Percentiles rank a stretch among this genome's conserved stretches.
Conservation (phyloP, 768 basidiomycete species). For the Mycena albidolilacea region DNA sequence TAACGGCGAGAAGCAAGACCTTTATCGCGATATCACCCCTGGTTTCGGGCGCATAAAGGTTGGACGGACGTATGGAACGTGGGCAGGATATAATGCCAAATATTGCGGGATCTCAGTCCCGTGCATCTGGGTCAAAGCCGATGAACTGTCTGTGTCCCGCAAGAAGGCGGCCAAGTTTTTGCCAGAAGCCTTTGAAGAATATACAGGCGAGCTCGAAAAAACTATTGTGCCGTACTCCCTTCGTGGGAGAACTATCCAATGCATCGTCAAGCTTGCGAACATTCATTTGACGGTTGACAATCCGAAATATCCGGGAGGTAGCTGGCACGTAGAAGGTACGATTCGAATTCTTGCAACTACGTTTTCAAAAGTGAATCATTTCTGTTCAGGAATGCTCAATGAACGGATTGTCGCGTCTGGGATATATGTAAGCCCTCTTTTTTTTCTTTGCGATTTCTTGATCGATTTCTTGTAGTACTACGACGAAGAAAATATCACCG, state of each 20-base stretch:
- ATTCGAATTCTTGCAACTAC: not conserved
- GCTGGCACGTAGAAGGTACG: slow-evolving; percentile 52
- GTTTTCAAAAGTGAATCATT: not conserved
- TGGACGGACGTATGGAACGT: not conserved
- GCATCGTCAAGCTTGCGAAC: slow-evolving; percentile 55
- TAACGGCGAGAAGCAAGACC: slow-evolving; percentile 32
- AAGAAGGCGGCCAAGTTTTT: slow-evolving; percentile 18
- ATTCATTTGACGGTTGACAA: slow-evolving; percentile 49
- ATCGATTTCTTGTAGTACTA: slow-evolving; percentile 44
- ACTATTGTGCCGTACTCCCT: slow-evolving; percentile 32
- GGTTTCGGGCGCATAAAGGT: slow-evolving; percentile 28
- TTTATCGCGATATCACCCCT: slow-evolving; percentile 26
- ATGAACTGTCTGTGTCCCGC: not conserved
- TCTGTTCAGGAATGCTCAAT: not conserved
- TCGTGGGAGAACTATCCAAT: slow-evolving; percentile 44
- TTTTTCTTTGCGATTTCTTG: slow-evolving; percentile 26
- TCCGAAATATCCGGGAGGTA: slow-evolving; percentile 47
- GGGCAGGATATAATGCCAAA: slow-evolving; percentile 9
- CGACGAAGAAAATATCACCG: slow-evolving; percentile 49
- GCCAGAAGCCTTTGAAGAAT: slow-evolving; percentile 25
- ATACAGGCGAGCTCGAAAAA: slow-evolving; percentile 31
- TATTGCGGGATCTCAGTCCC: slow-evolving; percentile 11
- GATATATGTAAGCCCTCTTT: slow-evolving; percentile 43
- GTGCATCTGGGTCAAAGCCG: slow-evolving; percentile 25
- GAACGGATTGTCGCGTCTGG: slow-evolving; percentile 35